Evolutionary conservation across 2,329 filamentous ascomycete species (phyloP), one percentile per base, ranked within the genome.

Genomic region (Ilyonectria robusta): DNA sequence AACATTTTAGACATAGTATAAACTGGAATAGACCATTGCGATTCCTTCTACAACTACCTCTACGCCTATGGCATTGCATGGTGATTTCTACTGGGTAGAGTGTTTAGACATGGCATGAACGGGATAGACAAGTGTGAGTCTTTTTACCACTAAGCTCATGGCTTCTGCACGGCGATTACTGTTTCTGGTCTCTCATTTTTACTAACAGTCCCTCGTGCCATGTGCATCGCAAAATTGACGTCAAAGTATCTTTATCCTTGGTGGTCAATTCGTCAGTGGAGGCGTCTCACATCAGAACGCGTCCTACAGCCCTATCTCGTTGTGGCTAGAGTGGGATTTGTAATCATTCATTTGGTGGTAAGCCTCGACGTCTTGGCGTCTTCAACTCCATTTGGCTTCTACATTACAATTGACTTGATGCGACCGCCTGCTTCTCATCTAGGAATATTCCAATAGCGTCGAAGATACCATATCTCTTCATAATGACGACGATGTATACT

Each of bases 401-500:
- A 9, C 37, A 40, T 40, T 40, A 15, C 37, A 40, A 40, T n/a
- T 15, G 11, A 40, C 17, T 40, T 11, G 17, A 44, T 47, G 9
- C 9, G 29, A 15, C 17, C 9, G 8, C 56, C 9, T 37, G 13
- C 15, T 9, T 19, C 29, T 37, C 19, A 54, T n/a, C 29, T 33
- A 42, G 37, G 35, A 47, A 48, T 23, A 23, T 10, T 23, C 40
- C 19, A 19, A 5, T 6, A 21, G 29, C 17, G 10, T 19, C 17
- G 13, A 37, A 44, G 26, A n/a, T 37, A 44, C n/a, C 26, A 17
- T 11, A 11, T 37, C 46, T 11, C 19, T 53, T 44, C n/a, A 51
- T 21, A 3, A 51, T 59, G 37, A 21, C 54, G 13, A 9, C 19
- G 17, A 61, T 53, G 46, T 60, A 66, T 40, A 62, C 68, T 2